Evolutionary conservation across 129 eudicot genomes (phyloP).

Genomic region (Flaveria robusta): DNA sequence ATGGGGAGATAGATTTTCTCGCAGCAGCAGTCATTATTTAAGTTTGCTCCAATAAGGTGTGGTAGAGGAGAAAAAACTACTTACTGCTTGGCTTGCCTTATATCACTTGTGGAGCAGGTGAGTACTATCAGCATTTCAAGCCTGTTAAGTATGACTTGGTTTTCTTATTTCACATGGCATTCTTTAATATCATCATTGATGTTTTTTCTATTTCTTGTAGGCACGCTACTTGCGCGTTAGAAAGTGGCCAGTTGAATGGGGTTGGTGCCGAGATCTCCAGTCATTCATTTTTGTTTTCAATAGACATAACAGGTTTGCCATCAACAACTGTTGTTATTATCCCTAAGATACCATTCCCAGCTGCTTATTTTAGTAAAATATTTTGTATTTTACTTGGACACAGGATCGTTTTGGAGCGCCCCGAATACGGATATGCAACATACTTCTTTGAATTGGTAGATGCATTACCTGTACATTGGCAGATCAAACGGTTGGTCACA

Average conservation of each 20-base stretch:
- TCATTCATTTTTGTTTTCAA: conserved; percentile 89
- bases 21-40: conserved; percentile 53
- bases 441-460: conserved; percentile 80
- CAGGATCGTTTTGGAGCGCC: conserved; percentile 97
- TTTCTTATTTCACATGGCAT: background rate
- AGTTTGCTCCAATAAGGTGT: conserved; percentile 52
- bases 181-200: background rate
- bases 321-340: background rate
- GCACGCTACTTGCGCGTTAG: conserved; percentile 66
- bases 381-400: conserved; percentile 2
- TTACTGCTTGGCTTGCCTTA: conserved; percentile 86
- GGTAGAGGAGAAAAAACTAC: conserved; percentile 59
- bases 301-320: conserved; percentile 78
- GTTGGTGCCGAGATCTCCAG: conserved; percentile 98
- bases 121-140: background rate
- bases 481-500: conserved; percentile 80
- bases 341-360: conserved; percentile 4
- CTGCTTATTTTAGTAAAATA: background rate
- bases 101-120: conserved; percentile 98
- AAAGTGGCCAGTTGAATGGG: conserved; percentile 99
- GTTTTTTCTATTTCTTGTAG: conserved; percentile 41
- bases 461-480: conserved; percentile 65
- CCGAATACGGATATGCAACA: conserved; percentile 98
- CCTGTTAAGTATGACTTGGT: background rate
- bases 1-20: conserved; percentile 66